A percentile compares a stretch with the other conserved stretches of the same genome.
Evolutionary conservation across 2,329 filamentous ascomycete genomes (phyloP).

Genomic region (Fusarium sp.): DNA sequence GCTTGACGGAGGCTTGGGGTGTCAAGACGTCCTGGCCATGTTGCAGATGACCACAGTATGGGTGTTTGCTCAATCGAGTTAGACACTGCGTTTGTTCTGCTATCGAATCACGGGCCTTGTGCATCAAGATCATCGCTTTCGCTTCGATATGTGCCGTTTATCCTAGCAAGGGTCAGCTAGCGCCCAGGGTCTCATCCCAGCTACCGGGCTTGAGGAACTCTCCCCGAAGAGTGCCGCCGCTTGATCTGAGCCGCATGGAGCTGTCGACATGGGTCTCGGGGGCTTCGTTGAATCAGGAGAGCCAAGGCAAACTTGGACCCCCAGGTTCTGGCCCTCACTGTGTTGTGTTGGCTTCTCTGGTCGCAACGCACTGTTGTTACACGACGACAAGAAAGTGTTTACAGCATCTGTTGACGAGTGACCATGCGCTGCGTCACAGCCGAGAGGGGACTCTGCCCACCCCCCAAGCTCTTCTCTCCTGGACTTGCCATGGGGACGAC

Average conservation of each 20-base stretch:
- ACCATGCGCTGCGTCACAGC: slow-evolving; percentile 34
- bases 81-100: slow-evolving; percentile 20
- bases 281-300: not conserved
- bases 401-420: slow-evolving; percentile 34
- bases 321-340: not conserved
- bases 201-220: slow-evolving; percentile 16
- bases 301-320: slow-evolving; percentile 17
- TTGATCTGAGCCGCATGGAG: slow-evolving; percentile 7
- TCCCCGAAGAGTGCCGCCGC: not conserved
- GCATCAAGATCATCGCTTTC: slow-evolving; percentile 12
- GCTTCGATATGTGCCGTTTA: slow-evolving; percentile 5
- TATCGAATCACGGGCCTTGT: slow-evolving; percentile 25
- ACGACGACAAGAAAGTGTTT: slow-evolving; percentile 20
- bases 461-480: slow-evolving; percentile 9
- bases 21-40: not conserved
- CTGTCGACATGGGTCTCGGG: slow-evolving; percentile 15
- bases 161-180: slow-evolving; percentile 7
- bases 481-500: not conserved
- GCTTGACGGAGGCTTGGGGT: not conserved
- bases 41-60: slow-evolving; percentile 2
- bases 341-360: slow-evolving; percentile 6
- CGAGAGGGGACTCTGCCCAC: slow-evolving; percentile 17
- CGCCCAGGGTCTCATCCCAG: slow-evolving; percentile 10
- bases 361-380: slow-evolving; percentile 25
- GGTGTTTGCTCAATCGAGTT: slow-evolving; percentile 26